These are phyloP conservation scores for Wallemia hederae DNA, from an alignment of 1,284 basidiomycete genomes.

Conservation along the genomic window DNA sequence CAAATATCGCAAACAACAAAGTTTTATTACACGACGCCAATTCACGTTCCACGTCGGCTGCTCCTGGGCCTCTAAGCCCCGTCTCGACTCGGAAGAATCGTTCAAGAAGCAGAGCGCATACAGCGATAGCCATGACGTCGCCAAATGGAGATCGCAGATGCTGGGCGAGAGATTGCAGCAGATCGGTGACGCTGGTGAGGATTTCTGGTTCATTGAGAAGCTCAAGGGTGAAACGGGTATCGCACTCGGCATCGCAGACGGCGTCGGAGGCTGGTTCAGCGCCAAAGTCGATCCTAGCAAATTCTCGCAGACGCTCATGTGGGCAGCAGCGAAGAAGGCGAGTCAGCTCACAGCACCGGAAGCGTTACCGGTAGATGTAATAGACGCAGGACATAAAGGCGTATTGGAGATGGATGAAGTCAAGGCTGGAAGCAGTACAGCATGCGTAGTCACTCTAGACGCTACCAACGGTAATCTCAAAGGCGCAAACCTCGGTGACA, in stretches of 20 bases:
- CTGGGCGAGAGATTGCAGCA: background rate
- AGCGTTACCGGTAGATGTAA: slow-evolving; percentile 6
- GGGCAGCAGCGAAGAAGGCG: slow-evolving; percentile 15
- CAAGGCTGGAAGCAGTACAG: slow-evolving; percentile 20
- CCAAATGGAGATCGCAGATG: background rate
- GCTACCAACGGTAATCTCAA: slow-evolving; percentile 17
- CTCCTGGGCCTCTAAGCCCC: background rate
- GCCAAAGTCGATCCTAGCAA: slow-evolving; percentile 22
- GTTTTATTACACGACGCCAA: background rate
- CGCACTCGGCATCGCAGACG: slow-evolving; percentile 20
- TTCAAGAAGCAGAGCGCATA: background rate
- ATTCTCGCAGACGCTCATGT: slow-evolving; percentile 22
- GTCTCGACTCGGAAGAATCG: background rate
- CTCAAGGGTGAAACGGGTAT: background rate
- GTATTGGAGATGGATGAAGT: slow-evolving; percentile 19
- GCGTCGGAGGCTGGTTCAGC: slow-evolving; percentile 26
- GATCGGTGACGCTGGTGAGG: background rate
- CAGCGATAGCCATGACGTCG: background rate
- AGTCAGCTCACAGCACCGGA: slow-evolving; percentile 1
- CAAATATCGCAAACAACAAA: background rate
- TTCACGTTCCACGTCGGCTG: background rate
- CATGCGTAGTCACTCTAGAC: slow-evolving; percentile 17
- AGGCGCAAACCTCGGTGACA: slow-evolving; percentile 22
- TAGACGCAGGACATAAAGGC: slow-evolving; percentile 19
- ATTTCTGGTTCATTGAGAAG: background rate